These are phyloP conservation scores for Debaryomyces hansenii DNA, from an alignment of 805 yeast species.

Conservation along the genomic window DNA sequence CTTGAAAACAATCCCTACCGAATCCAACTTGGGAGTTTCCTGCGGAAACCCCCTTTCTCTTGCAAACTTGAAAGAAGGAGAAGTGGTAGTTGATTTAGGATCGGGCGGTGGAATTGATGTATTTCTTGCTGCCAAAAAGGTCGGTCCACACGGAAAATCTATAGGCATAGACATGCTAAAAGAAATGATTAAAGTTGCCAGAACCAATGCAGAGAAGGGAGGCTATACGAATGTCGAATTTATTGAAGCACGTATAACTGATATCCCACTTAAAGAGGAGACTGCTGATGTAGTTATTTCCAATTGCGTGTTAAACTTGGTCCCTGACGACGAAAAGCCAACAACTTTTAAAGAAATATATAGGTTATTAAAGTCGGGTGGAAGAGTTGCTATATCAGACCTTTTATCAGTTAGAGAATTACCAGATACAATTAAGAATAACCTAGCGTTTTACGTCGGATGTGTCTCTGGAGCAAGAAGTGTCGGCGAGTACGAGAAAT, in stretches of 20 bases:
- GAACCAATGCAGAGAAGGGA: not conserved
- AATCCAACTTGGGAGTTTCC: not conserved
- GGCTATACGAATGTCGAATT: not conserved
- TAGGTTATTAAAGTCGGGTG: not conserved
- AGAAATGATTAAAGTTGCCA: not conserved
- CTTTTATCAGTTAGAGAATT: not conserved
- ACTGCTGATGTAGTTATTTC: not conserved
- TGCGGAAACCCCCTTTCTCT: not conserved
- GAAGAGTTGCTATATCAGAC: not conserved
- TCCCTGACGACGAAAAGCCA: not conserved
- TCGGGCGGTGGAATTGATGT: not conserved
- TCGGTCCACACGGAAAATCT: not conserved
- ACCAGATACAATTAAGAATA: not conserved
- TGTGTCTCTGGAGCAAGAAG: not conserved
- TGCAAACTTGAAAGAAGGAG: slow-evolving; percentile 1
- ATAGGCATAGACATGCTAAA: not conserved
- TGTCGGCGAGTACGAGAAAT: not conserved
- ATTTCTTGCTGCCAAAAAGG: slow-evolving; percentile 1
- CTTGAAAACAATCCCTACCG: not conserved
- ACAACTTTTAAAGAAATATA: not conserved
- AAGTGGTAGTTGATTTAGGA: not conserved
- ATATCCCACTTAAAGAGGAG: not conserved
- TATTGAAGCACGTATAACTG: not conserved
- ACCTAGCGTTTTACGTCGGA: not conserved
- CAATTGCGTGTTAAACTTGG: not conserved